Evolutionary conservation across 805 yeast species (phyloP), one percentile per base, ranked within the genome.

Genomic region (Starmerella potacharoeniae): DNA sequence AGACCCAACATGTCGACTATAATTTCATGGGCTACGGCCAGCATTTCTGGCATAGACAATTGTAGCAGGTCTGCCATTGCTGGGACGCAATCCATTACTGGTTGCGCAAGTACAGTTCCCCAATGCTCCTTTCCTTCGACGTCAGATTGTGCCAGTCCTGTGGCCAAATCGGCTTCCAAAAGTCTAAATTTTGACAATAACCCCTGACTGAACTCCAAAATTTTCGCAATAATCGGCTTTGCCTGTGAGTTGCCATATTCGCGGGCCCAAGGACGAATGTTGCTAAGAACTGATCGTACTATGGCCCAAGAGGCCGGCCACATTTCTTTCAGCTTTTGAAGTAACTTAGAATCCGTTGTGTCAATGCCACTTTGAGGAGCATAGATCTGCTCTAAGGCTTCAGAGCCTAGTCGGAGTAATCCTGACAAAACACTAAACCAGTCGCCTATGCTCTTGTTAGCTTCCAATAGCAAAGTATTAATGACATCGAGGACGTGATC

Each of bases 171-270:
- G 2, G 68, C 67, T 17, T 66, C 69, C 42, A 81, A 65, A n/a
- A 77, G 72, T 56, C 82, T 73, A 63, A 78, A 84, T 2, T 90
- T 79, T 54, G 77, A 81, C n/a, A 90, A 66, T 36, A 90, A 70
- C 1, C 75, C 68, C 58, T 83, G 82, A 56, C 95, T 83, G 35
- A 86, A 73, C 61, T 90, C 96, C 51, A 91, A 73, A 0, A 87
- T 82, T 65, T 88, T 96, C 66, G 95, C 78, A 2, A 96, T 86
- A 62, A 88, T 90, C 55, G 89, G 95, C 44, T 83, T 77, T 62
- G 87, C 72, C 50, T 77, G 77, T 0, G 75, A 72, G 22, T 77
- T 72, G 33, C 78, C 77, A 62, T 81, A 83, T 39, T 71, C 69
- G 1, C 75, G 69, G 0, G 96, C 88, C 98, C 98, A 91, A 3